phyloP scores from a whole-genome alignment of 176 grass and related monocot genomes.

The Calamus simplicifolius region DNA sequence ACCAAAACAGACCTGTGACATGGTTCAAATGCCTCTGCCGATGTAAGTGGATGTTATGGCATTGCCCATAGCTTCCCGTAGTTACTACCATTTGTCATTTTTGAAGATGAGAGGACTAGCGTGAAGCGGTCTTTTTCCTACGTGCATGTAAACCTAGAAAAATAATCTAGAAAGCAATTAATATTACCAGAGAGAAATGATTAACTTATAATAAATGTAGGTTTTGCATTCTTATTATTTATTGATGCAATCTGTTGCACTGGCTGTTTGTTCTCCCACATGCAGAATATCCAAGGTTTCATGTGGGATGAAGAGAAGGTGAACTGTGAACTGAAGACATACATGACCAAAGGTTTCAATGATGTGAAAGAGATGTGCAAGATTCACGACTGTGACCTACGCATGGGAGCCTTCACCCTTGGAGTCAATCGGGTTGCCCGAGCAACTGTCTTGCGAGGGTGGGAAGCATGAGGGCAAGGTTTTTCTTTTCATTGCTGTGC shows the following conservation, averaged over 20 bases:
- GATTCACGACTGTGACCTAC: conserved; percentile 73
- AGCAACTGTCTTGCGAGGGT: conserved; percentile 74
- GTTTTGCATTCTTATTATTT: neutral
- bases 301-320: conserved; percentile 97
- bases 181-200: no score
- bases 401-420: conserved; percentile 96
- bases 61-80: no score
- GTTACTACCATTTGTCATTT: no score
- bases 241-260: neutral
- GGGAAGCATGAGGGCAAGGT: conserved; percentile 49
- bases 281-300: conserved; percentile 95
- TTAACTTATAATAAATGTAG: neutral
- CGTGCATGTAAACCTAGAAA: no score
- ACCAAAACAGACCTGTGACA: no score
- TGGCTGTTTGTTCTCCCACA: neutral
- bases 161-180: no score
- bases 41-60: no score
- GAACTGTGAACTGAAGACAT: conserved; percentile 70
- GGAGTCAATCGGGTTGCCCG: conserved; percentile 90
- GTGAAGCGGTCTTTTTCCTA: no score
- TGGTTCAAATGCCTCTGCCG: no score
- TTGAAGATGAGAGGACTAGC: no score
- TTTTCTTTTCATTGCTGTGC: neutral
- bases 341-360: conserved; percentile 67
- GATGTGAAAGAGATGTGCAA: conserved; percentile 79